phyloP scores from a whole-genome alignment of 208 protist genomes.

The Acanthamoeba lenticulata region DNA sequence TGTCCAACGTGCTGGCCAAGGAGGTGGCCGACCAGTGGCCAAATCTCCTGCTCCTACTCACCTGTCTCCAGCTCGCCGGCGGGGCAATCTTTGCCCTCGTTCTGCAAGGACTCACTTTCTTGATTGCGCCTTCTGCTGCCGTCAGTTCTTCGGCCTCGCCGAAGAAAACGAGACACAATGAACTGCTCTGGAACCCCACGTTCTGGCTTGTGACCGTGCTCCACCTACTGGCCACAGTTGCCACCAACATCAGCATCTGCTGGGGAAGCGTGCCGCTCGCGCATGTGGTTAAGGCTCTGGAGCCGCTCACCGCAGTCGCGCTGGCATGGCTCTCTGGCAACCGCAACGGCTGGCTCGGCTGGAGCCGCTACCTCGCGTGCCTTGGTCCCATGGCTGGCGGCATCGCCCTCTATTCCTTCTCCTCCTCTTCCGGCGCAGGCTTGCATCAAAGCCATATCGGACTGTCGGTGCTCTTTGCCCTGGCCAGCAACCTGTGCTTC shows the following conservation, averaged over 20 bases:
- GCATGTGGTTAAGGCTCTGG: neutral
- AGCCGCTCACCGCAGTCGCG: neutral
- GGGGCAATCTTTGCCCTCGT: neutral
- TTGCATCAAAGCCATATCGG: neutral
- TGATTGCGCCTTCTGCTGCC: too few relatives aligned
- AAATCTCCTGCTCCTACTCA: neutral
- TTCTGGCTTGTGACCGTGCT: neutral
- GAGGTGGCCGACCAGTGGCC: neutral
- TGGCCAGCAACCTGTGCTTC: neutral
- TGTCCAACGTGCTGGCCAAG: neutral
- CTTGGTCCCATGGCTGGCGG: neutral
- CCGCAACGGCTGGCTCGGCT: neutral
- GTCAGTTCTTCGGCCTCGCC: neutral
- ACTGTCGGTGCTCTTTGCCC: neutral
- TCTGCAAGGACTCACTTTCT: neutral
- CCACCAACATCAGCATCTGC: neutral
- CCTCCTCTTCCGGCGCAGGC: too few relatives aligned
- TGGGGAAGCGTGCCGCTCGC: neutral
- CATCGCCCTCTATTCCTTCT: neutral
- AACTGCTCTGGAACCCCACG: neutral
- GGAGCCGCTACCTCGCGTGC: neutral
- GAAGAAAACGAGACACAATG: too few relatives aligned
- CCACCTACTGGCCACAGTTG: neutral
- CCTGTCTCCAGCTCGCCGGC: neutral
- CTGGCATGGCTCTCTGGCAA: neutral